These are phyloP conservation scores for Allium sativum DNA, from an alignment of 106 monocot species.

Conservation along the genomic window DNA sequence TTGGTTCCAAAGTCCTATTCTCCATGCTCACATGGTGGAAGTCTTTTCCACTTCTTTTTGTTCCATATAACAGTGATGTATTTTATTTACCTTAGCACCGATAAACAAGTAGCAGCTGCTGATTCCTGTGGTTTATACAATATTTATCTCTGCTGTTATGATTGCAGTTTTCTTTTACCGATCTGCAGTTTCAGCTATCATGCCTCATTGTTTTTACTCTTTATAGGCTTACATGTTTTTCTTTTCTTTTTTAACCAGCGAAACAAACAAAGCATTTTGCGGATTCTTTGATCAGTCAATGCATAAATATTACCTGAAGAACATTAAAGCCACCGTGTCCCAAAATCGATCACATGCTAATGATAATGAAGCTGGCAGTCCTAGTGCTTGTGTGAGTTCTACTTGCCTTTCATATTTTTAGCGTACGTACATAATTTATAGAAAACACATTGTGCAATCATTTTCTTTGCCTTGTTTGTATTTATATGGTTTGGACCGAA, in stretches of 20 bases:
- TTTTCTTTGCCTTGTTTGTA: too few relatives aligned
- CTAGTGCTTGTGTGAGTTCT: constrained; percentile 8
- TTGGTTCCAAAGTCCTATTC: too few relatives aligned
- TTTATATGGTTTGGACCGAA: too few relatives aligned
- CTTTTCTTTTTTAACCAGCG: constrained; percentile 26
- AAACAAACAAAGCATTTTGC: constrained; percentile 88
- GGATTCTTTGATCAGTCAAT: constrained; percentile 59
- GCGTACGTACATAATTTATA: too few relatives aligned
- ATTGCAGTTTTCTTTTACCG: neutral
- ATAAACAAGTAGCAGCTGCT: too few relatives aligned
- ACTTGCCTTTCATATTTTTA: neutral
- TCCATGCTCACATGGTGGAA: too few relatives aligned
- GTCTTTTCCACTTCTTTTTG: too few relatives aligned
- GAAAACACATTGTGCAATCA: too few relatives aligned
- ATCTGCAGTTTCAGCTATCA: neutral
- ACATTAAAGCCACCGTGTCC: constrained; percentile 1
- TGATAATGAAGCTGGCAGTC: constrained; percentile 2
- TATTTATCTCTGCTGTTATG: neutral
- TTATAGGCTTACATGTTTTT: too few relatives aligned
- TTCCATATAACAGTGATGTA: too few relatives aligned
- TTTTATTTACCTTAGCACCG: too few relatives aligned
- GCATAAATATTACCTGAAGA: constrained; percentile 15
- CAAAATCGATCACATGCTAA: neutral
- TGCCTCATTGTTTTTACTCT: neutral
- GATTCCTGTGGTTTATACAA: too few relatives aligned